Base-by-base conservation (phyloP, 164 flowering plant species). In the Macadamia integrifolia region DNA sequence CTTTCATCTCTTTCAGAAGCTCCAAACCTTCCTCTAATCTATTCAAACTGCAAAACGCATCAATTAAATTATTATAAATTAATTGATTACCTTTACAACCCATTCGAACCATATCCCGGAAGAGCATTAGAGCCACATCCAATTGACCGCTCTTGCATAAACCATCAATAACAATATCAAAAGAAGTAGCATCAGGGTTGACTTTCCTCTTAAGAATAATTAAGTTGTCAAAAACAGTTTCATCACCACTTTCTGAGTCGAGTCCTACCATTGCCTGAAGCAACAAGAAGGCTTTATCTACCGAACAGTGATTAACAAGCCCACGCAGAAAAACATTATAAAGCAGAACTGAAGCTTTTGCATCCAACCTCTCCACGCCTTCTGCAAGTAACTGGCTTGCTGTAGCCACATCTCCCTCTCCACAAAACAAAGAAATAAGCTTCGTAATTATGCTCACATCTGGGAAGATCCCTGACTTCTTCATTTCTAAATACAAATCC, bases 21-120 rank as follows among this genome's bases (percentile, higher is more conserved):
- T 76, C 72, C 63, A 71, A 74, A 69, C 87, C 75, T 65, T 93
- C 89, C 15, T 83, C 83, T 70, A 91, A 67, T 77, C 88, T 85
- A 74, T 88, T 78, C 28, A 75, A 72, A 67, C 71, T 73, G 80
- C 96, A 83, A 44, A 91, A 77, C 52, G 72, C 77, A 50, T 82
- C 75, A 64, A 93, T 93, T 44, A 93, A 60, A 63, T 91, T 87
- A 70, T 93, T 93, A 72, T 80, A 93, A 58, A 88, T 66, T 9
- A 80, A 61, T 29, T 80, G 31, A 75, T 71, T 81, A 29, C 70
- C 74, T 57, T 63, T 62, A 73, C 82, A 85, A 15, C 87, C 86
- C 60, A 71, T 52, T 57, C 28, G 74, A 58, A 60, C 70, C 96
- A 93, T 87, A n/a, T 69, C 78, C 43, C 32, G 18, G 58, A 87